Percentiles rank a stretch among this genome's conserved stretches.
Conservation (phyloP, 768 basidiomycete species). For the Lactarius deliciosus region DNA sequence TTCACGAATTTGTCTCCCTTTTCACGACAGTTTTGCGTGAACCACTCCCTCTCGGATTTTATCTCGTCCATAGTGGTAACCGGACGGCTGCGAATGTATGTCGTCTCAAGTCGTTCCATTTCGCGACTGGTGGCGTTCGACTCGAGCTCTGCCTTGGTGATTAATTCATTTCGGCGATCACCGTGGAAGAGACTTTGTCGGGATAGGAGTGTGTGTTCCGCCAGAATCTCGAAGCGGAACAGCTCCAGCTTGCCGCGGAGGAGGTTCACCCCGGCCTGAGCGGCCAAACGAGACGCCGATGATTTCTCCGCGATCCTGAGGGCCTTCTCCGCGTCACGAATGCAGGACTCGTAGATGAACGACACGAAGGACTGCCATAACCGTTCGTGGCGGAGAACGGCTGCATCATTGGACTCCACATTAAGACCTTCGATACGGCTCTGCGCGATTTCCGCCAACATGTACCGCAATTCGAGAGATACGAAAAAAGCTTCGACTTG, state of each 20-base stretch:
- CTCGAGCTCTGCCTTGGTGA: background rate
- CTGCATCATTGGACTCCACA: too few species aligned
- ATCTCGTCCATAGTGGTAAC: conserved; percentile 20
- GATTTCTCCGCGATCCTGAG: conserved; percentile 31
- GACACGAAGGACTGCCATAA: conserved; percentile 31
- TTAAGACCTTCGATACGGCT: conserved; percentile 31
- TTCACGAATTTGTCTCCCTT: conserved; percentile 30
- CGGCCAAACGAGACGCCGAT: conserved; percentile 35
- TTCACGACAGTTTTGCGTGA: conserved; percentile 32
- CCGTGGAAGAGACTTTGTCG: conserved; percentile 3
- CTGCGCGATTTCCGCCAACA: conserved; percentile 36
- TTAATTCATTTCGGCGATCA: background rate
- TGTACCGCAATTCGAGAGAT: conserved; percentile 39
- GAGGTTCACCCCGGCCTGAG: conserved; percentile 29
- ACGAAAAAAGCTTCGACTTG: conserved; percentile 39
- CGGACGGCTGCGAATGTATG: conserved; percentile 34
- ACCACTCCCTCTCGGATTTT: conserved; percentile 33
- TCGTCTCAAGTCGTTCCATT: background rate
- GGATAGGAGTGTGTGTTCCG: conserved; percentile 16
- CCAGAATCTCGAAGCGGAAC: conserved; percentile 32
- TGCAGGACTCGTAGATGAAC: conserved; percentile 34
- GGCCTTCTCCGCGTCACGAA: conserved; percentile 33
- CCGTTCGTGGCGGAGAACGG: conserved; percentile 26
- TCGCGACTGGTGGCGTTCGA: background rate
- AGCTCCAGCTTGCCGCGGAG: conserved; percentile 35